Percentiles rank a stretch among this genome's conserved stretches.
Evolutionary conservation across 768 basidiomycete species (phyloP).

Genomic region (Leccinum barrowsii): DNA sequence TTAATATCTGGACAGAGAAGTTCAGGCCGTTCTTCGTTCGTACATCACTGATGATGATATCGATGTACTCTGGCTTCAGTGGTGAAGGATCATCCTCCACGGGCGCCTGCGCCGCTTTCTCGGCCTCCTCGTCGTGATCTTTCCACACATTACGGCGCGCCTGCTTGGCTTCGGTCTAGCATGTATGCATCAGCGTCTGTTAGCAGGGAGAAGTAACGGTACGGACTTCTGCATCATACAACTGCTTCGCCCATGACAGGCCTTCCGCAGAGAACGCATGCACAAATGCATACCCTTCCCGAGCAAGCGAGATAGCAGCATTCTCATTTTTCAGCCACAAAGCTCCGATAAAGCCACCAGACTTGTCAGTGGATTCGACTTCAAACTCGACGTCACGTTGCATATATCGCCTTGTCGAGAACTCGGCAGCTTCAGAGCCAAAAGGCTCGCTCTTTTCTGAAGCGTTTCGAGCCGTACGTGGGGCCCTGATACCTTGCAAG

Average conservation of each 20-base stretch:
- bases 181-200: constrained; percentile 4
- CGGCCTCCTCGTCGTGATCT: constrained; percentile 74
- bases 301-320: constrained; percentile 75
- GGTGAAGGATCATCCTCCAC: constrained; percentile 47
- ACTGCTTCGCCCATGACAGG: constrained; percentile 72
- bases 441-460: constrained; percentile 89
- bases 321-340: constrained; percentile 85
- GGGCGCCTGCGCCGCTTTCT: constrained; percentile 46
- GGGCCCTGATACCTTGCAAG: constrained; percentile 79
- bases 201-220: constrained; percentile 1
- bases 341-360: constrained; percentile 91
- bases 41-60: constrained; percentile 89
- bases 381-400: constrained; percentile 95
- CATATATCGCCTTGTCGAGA: constrained; percentile 76
- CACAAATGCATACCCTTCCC: constrained; percentile 85
- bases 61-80: constrained; percentile 82
- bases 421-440: constrained; percentile 79
- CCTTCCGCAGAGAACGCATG: constrained; percentile 86
- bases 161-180: constrained; percentile 76
- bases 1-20: constrained; percentile 92
- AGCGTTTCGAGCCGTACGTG: constrained; percentile 74
- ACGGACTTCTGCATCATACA: constrained; percentile 80
- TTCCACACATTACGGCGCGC: constrained; percentile 83
- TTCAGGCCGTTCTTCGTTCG: constrained; percentile 67
- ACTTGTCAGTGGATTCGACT: constrained; percentile 87